phyloP scores from a whole-genome alignment of 2,329 filamentous ascomycete genomes.

The Colletotrichum euphorbiae region DNA sequence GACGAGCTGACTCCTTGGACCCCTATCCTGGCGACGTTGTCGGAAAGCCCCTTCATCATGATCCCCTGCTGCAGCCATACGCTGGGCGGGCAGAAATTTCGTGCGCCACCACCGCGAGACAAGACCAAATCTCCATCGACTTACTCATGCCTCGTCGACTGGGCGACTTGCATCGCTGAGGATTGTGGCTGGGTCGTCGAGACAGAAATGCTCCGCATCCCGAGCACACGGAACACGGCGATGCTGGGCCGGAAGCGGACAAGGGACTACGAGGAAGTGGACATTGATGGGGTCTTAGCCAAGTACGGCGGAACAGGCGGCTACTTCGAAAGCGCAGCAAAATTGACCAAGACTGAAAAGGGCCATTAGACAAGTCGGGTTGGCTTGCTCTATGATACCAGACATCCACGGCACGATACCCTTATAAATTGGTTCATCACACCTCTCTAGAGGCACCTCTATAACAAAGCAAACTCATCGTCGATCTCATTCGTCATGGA shows the following conservation, averaged over 20 bases:
- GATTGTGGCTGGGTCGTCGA: constrained; percentile 83
- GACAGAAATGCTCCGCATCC: constrained; percentile 88
- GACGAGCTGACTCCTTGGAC: constrained; percentile 98
- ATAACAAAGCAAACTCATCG: too few species aligned
- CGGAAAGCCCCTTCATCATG: constrained; percentile 84
- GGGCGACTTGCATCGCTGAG: constrained; percentile 76
- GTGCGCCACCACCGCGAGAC: constrained; percentile 70
- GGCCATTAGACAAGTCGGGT: constrained; percentile 49
- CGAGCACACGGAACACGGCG: constrained; percentile 88
- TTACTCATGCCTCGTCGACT: constrained; percentile 86
- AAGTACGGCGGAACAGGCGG: constrained; percentile 68
- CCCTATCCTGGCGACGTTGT: constrained; percentile 83
- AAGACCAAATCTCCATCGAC: constrained; percentile 70
- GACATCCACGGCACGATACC: too few species aligned
- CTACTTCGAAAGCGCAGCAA: constrained; percentile 69
- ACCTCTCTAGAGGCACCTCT: too few species aligned
- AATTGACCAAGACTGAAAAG: constrained; percentile 65
- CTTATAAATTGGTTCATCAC: too few species aligned
- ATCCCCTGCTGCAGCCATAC: constrained; percentile 97
- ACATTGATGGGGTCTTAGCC: constrained; percentile 58
- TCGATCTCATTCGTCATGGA: too few species aligned
- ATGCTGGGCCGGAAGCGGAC: constrained; percentile 74
- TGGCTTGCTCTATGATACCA: too few species aligned
- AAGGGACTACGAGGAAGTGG: constrained; percentile 46
- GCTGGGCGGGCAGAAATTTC: constrained; percentile 79